phyloP scores from a whole-genome alignment of 495 filamentous ascomycete genomes.

The Penicillium cinerascens region DNA sequence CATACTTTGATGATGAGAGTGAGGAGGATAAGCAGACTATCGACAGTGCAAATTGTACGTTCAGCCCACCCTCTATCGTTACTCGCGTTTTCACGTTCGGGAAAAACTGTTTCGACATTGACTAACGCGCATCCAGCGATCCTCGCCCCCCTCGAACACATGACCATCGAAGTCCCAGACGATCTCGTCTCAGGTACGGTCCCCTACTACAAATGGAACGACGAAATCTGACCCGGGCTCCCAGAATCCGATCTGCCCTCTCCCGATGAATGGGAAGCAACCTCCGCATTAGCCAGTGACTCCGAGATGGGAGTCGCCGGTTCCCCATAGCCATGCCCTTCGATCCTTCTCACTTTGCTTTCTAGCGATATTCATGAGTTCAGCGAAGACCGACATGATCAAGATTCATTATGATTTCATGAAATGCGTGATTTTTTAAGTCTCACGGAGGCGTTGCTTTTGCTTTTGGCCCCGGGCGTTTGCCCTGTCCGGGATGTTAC shows the following conservation, averaged over 20 bases:
- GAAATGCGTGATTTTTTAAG: slow-evolving; percentile 6
- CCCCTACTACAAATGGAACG: not conserved
- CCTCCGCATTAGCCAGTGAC: slow-evolving; percentile 42
- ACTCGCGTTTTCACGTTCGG: not conserved
- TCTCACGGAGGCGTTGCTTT: slow-evolving; percentile 1
- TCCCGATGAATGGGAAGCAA: slow-evolving; percentile 45
- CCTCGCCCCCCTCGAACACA: slow-evolving; percentile 29
- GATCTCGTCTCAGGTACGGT: slow-evolving; percentile 42
- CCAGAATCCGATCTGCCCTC: slow-evolving; percentile 44
- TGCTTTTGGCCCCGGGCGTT: not conserved
- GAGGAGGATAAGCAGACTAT: slow-evolving; percentile 40
- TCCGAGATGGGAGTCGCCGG: slow-evolving; percentile 41
- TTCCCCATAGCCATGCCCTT: slow-evolving; percentile 23
- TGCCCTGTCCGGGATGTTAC: not conserved
- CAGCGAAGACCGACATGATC: slow-evolving; percentile 10
- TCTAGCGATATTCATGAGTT: slow-evolving; percentile 3
- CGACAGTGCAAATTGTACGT: slow-evolving; percentile 37
- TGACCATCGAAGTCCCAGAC: slow-evolving; percentile 36
- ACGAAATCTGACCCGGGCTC: slow-evolving; percentile 7
- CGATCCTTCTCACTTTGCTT: not conserved
- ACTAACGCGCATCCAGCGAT: slow-evolving; percentile 24
- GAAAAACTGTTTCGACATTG: not conserved
- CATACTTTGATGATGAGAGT: slow-evolving; percentile 34
- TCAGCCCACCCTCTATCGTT: not conserved
- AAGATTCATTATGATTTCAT: slow-evolving; percentile 18